A percentile compares a stretch with the other conserved stretches of the same genome.
These are phyloP conservation scores for Euphorbia tirucalli DNA, from an alignment of 345 rosid species.

Conservation along the genomic window DNA sequence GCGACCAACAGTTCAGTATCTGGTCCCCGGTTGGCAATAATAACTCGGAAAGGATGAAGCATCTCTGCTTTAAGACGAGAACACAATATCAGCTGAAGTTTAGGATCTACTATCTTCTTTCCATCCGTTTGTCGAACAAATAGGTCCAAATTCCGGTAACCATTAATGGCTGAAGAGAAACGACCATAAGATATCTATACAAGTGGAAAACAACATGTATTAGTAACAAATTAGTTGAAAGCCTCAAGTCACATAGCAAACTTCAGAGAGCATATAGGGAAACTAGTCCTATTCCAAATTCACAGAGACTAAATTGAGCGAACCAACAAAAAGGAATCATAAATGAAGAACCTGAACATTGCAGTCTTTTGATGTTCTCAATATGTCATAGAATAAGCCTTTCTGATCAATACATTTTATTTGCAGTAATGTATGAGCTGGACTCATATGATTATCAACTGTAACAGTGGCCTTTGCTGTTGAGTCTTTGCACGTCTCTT, in stretches of 20 bases:
- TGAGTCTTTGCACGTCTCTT: not conserved
- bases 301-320: not conserved
- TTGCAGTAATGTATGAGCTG: slow-evolving; percentile 33
- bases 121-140: slow-evolving; percentile 26
- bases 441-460: slow-evolving; percentile 33
- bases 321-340: not conserved
- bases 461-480: slow-evolving; percentile 11
- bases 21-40: slow-evolving; percentile 27
- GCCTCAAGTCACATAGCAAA: not conserved
- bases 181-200: slow-evolving; percentile 28
- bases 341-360: slow-evolving; percentile 31
- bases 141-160: slow-evolving; percentile 22
- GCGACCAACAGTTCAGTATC: slow-evolving; percentile 33
- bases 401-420: slow-evolving; percentile 35
- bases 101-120: slow-evolving; percentile 29
- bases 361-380: slow-evolving; percentile 32
- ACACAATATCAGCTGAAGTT: slow-evolving; percentile 12
- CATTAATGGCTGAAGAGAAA: slow-evolving; percentile 22
- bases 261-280: not conserved
- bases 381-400: slow-evolving; percentile 31
- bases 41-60: slow-evolving; percentile 29
- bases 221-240: slow-evolving; percentile 5
- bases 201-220: not conserved
- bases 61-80: slow-evolving; percentile 29
- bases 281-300: too few species aligned